Base-by-base conservation (phyloP, 2,329 filamentous ascomycete species). In the Aspergillus niger region DNA sequence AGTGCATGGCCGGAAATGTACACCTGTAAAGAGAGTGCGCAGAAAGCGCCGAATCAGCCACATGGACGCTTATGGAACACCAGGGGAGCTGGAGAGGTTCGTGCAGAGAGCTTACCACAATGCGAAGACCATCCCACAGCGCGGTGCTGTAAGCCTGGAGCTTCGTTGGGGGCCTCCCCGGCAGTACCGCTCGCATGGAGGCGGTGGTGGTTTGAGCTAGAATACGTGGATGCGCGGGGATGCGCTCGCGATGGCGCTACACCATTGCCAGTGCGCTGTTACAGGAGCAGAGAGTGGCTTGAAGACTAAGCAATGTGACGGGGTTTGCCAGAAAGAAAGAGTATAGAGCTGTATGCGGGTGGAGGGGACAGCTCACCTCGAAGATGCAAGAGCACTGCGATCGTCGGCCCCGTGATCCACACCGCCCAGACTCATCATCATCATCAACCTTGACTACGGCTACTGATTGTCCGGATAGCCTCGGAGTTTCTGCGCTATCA, bases 1-100 rank as follows among this genome's bases (percentile, higher is more conserved):
- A 98, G 86, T 63, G 91, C 91, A 77, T 89, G 91, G 70, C 94
- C 94, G 62, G 91, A 95, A 66, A 97, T 90, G 78, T 98, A 99
- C 55, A 87, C 86, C 91, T 96, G 70, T 30, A 48, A 47, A 58
- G 53, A 51, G 54, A 54, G 59, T 60, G 64, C 64, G 55, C 52
- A 53, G 39, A 60, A 54, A 39, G 47, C 41, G 57, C 32, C 4
- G 5, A 36, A 55, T 65, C 39, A 58, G 56, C 65, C 39, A 67
- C 50, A 59, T 15, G 15, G 17, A 13, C 8, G 5, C 22, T 22
- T 39, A 8, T 8, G 3, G 15, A 47, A 26, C 30, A 8, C n/a
- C 24, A 17, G 5, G 5, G 1, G 2, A 36, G 39, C 28, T 24
- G 26, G 13, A 22, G 8, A 22, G n/a, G n/a, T 30, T 15, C 15